Base-by-base conservation (phyloP, 1,284 basidiomycete genomes). In the Rhodotorula sp. region DNA sequence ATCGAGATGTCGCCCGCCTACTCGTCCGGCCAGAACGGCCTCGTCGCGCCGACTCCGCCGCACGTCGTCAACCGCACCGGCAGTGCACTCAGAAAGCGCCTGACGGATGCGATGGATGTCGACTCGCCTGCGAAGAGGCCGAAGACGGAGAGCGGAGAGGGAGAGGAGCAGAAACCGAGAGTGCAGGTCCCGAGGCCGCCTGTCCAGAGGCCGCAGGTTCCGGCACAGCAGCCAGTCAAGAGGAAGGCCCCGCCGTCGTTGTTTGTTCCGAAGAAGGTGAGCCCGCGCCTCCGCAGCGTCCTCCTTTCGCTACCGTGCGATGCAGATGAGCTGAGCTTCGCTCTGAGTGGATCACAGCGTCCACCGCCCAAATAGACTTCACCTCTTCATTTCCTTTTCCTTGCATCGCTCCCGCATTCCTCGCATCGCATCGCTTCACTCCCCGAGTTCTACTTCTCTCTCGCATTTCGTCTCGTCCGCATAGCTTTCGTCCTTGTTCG, bases 241-340 rank as follows among this genome's bases (percentile, higher is more conserved):
- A 71, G 60, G 57, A 68, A 67, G 47, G 40, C 62, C 7, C 52
- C 67, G 16, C 68, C 71, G 2, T 68, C 68, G 10, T 57, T 70
- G 0, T 72, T 72, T 11, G 68, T 72, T 0, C 71, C 71, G 4
- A 69, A 65, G 48, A 60, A 65, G 54, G 62, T 57, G 31, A 10
- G 47, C 20, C 26, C 13, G 37, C 8, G 24, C 24, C 18, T n/a
- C 6, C 34, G 34, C 34, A 10, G 10, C 34, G 34, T 34, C 10
- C 34, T 15, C 26, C 47, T n/a, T 34, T 55, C 52, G 52, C 52
- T 2, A 9, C 24, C 16, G 30, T 10, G 53, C 30, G 34, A 9
- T 30, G 54, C 24, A 16, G 34, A 22, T 22, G 54, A n/a, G 15
- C 34, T 20, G 30, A 37, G 34, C 24, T 37, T 31, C 16, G 53